Evolutionary conservation across 139 green algal species (phyloP).

Genomic region (Mesotaenium endlicherianum): DNA sequence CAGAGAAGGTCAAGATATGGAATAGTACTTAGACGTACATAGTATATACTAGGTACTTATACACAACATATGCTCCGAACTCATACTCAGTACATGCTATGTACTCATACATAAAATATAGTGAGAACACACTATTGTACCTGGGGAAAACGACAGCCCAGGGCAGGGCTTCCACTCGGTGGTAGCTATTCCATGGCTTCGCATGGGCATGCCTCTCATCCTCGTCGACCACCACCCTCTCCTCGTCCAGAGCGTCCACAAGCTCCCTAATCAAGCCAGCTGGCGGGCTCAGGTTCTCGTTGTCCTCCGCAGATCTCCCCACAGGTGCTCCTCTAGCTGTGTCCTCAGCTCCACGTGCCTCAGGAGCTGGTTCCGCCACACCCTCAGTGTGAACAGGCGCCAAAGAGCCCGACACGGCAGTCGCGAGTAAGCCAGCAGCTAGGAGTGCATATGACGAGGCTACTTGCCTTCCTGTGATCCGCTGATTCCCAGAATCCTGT

Average conservation of each 20-base stretch:
- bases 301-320: too few species aligned
- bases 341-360: too few species aligned
- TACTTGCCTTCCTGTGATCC: too few species aligned
- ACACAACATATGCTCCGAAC: background rate
- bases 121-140: background rate
- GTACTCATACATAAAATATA: background rate
- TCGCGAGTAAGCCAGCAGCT: too few species aligned
- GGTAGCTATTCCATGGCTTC: constrained; percentile 48
- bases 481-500: too few species aligned
- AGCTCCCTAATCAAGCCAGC: background rate
- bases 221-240: constrained; percentile 24
- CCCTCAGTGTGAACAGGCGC: too few species aligned
- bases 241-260: background rate
- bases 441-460: too few species aligned
- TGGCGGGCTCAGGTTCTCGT: background rate
- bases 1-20: background rate
- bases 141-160: constrained; percentile 35
- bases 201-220: constrained; percentile 16
- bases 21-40: too few species aligned
- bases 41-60: background rate
- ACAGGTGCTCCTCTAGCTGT: too few species aligned
- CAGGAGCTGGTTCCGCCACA: too few species aligned
- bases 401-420: too few species aligned
- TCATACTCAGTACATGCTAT: background rate
- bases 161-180: background rate